These are phyloP conservation scores for Diutina scorzettiae DNA, from an alignment of 1,139 yeast genomes.

Conservation along the genomic window DNA sequence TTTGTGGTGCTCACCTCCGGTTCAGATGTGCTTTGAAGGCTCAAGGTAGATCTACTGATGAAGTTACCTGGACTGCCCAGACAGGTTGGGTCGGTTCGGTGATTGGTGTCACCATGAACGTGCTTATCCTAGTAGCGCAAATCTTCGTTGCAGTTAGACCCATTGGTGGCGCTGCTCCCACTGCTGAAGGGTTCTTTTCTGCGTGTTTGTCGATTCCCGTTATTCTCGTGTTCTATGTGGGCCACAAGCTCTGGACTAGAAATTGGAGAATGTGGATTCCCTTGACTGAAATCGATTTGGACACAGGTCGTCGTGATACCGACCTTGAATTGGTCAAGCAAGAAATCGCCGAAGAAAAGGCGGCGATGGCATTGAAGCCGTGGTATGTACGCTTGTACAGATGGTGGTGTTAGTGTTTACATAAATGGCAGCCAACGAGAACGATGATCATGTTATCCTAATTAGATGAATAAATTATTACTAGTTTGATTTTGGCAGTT, in stretches of 20 bases:
- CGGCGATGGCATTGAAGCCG: conserved; percentile 38
- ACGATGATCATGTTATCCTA: too few relatives aligned
- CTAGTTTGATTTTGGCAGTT: too few relatives aligned
- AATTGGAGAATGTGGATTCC: conserved; percentile 30
- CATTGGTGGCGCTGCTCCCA: conserved; percentile 19
- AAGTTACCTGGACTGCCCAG: conserved; percentile 42
- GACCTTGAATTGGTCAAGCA: conserved; percentile 55
- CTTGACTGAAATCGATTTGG: conserved; percentile 47
- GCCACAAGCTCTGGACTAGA: conserved; percentile 30
- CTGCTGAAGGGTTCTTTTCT: conserved; percentile 24
- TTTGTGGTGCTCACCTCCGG: conserved; percentile 55
- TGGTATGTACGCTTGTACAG: conserved; percentile 7
- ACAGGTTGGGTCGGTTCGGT: conserved; percentile 44
- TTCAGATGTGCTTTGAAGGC: conserved; percentile 61
- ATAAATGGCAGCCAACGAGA: too few relatives aligned
- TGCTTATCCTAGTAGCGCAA: conserved; percentile 43
- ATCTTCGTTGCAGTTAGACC: conserved; percentile 35
- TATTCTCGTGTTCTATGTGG: conserved; percentile 23
- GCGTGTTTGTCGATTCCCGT: conserved; percentile 28
- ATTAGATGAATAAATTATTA: too few relatives aligned
- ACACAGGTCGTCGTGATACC: conserved; percentile 57
- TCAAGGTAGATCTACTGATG: conserved; percentile 31
- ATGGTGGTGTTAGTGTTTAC: not conserved
- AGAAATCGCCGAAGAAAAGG: conserved; percentile 53
- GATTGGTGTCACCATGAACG: conserved; percentile 33